A percentile compares a stretch with the other conserved stretches of the same genome.
Evolutionary conservation across 2,329 filamentous ascomycete genomes (phyloP).

Genomic region (Corinectria fuckeliana): DNA sequence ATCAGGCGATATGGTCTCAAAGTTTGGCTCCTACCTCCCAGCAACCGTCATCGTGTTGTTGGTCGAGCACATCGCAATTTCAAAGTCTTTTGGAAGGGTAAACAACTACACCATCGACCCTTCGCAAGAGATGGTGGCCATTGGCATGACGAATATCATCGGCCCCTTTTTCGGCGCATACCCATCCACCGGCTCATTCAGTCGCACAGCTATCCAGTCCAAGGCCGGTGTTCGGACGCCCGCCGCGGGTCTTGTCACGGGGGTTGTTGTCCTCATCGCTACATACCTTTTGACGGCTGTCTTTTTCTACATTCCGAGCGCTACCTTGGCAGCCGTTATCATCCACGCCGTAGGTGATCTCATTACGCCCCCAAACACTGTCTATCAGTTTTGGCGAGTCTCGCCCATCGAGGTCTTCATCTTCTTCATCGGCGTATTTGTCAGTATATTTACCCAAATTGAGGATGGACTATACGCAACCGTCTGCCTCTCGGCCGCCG

Average conservation of each 20-base stretch:
- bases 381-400: conserved; percentile 95
- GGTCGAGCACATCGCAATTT: conserved; percentile 96
- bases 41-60: conserved; percentile 91
- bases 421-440: conserved; percentile 90
- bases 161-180: conserved; percentile 93
- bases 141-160: conserved; percentile 87
- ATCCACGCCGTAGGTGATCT: conserved; percentile 95
- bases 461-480: conserved; percentile 94
- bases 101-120: conserved; percentile 97
- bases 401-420: conserved; percentile 89
- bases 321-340: conserved; percentile 84
- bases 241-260: conserved; percentile 88
- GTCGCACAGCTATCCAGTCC: conserved; percentile 93
- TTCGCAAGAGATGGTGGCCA: conserved; percentile 94
- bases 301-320: conserved; percentile 91
- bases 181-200: conserved; percentile 94
- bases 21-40: conserved; percentile 77
- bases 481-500: conserved; percentile 74
- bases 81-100: conserved; percentile 93
- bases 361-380: conserved; percentile 86
- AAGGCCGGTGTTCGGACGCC: conserved; percentile 95
- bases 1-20: conserved; percentile 67
- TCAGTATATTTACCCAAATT: conserved; percentile 87
- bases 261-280: conserved; percentile 82
- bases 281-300: conserved; percentile 88